Evolutionary conservation across 2,329 filamentous ascomycete genomes (phyloP), one percentile per base, ranked within the genome.

Genomic region (Diplodia sapinea): DNA sequence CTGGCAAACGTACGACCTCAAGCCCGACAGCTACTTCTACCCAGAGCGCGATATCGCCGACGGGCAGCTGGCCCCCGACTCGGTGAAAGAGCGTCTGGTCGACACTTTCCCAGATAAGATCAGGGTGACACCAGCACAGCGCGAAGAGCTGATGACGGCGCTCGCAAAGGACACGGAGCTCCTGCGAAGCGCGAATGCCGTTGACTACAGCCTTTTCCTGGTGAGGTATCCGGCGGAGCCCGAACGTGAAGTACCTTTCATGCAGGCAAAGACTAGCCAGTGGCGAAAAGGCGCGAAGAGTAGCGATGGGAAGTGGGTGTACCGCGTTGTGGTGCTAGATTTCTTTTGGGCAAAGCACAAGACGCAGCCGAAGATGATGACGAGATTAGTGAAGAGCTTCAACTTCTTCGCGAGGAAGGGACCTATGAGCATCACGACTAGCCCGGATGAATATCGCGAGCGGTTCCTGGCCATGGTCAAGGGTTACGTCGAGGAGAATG

Each of bases 281-380:
- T 93, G 90, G 90, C 82, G 89, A 12, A 84, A 81, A 0, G 90
- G 90, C 0, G 73, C 92, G 0, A 71, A 78, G 0, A 90, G 88
- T 11, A 80, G 83, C 0, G 87, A 91, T 72, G 86, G 86, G 0
- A 86, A 87, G 71, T 90, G 88, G 82, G 80, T 88, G 13, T 93
- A 91, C 73, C 84, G 90, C 2, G 88, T 85, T 3, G 84, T 89
- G 0, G 78, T 93, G 15, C 80, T 93, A 40, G 91, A 93, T 76
- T 93, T 93, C 78, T 92, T 93, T 80, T 93, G 90, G 90, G 87
- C 89, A 0, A 91, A 90, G 77, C 89, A 92, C 76, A 89, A 89
- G 71, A 72, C 88, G 0, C 88, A 87, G 65, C 87, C 91, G 0
- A 86, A 84, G 75, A 81, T 86, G 1, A 86, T 92, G 85, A 91